A percentile compares a stretch with the other conserved stretches of the same genome.
phyloP scores from a whole-genome alignment of 371 early-diverging fungal genomes.

The Synchytrium microbalum region DNA sequence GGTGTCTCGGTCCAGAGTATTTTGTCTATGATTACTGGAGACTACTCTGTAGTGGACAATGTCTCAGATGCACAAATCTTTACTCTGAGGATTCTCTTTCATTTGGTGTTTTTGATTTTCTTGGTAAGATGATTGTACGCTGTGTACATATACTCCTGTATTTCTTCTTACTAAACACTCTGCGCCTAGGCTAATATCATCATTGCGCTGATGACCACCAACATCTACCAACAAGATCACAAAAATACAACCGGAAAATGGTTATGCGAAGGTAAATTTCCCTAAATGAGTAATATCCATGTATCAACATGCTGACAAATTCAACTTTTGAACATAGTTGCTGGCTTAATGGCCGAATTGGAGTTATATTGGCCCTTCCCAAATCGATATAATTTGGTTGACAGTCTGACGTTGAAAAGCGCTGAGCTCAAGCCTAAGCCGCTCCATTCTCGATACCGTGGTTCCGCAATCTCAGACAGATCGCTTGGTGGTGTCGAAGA shows the following conservation, averaged over 20 bases:
- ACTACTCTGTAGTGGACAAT: constrained; percentile 27
- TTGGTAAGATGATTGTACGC: too few species aligned
- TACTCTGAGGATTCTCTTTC: constrained; percentile 23
- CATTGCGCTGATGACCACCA: constrained; percentile 34
- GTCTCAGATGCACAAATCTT: constrained; percentile 18
- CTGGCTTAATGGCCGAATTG: constrained; percentile 33
- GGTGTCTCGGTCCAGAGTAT: constrained; percentile 21
- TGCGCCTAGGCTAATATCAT: constrained; percentile 25
- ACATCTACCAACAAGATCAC: constrained; percentile 26
- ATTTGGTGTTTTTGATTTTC: constrained; percentile 29
- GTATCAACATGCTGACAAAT: neutral
- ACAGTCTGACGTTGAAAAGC: neutral
- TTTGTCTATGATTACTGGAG: constrained; percentile 29
- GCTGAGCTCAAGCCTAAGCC: neutral
- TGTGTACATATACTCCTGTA: too few species aligned
- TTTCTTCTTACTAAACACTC: too few species aligned
- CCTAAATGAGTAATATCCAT: neutral
- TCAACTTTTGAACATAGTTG: constrained; percentile 6
- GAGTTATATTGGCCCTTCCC: constrained; percentile 36
- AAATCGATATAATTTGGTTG: neutral
- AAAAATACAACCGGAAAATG: constrained; percentile 29
- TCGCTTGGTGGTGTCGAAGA: neutral
- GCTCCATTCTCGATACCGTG: neutral
- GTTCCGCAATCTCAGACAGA: neutral
- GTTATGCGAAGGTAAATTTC: constrained; percentile 22